These are phyloP conservation scores for Chiua virens DNA, from an alignment of 768 basidiomycete species.

Conservation along the genomic window DNA sequence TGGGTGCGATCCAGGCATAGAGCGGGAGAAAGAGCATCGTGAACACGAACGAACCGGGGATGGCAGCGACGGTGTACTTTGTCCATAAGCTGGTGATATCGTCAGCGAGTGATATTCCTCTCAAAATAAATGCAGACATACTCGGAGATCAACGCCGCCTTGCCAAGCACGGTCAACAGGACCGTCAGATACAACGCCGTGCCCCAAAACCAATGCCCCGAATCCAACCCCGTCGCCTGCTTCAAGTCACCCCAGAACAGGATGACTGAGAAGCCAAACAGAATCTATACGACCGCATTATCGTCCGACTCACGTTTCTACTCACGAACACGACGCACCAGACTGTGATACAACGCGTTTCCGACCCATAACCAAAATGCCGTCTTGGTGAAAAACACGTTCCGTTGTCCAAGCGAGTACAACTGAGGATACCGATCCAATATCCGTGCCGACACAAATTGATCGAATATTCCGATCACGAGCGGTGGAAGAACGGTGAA, in stretches of 20 bases:
- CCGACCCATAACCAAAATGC: slow-evolving; percentile 91
- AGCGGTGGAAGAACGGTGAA: too few species aligned
- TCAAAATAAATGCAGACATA: slow-evolving; percentile 52
- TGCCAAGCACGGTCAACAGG: too few species aligned
- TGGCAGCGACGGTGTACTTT: slow-evolving; percentile 98
- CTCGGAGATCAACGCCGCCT: slow-evolving; percentile 96
- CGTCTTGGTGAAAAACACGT: slow-evolving; percentile 88
- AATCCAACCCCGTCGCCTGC: slow-evolving; percentile 74
- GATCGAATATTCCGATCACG: too few species aligned
- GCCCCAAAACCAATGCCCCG: slow-evolving; percentile 99
- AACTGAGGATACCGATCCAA: too few species aligned
- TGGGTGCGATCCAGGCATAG: too few species aligned
- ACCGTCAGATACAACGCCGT: slow-evolving; percentile 94
- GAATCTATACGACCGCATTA: slow-evolving; percentile 50
- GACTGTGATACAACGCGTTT: slow-evolving; percentile 90
- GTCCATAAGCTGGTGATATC: too few species aligned
- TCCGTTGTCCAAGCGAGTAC: slow-evolving; percentile 91
- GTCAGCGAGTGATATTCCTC: neutral
- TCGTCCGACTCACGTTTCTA: neutral
- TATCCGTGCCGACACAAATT: too few species aligned
- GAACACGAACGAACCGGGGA: slow-evolving; percentile 95
- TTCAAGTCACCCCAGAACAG: slow-evolving; percentile 94
- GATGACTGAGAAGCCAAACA: slow-evolving; percentile 85
- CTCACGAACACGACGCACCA: slow-evolving; percentile 49
- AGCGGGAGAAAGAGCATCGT: slow-evolving; percentile 95